A percentile compares a stretch with the other conserved stretches of the same genome.
Conservation (phyloP, 2,329 filamentous ascomycete species). For the Byssochlamys sp. region DNA sequence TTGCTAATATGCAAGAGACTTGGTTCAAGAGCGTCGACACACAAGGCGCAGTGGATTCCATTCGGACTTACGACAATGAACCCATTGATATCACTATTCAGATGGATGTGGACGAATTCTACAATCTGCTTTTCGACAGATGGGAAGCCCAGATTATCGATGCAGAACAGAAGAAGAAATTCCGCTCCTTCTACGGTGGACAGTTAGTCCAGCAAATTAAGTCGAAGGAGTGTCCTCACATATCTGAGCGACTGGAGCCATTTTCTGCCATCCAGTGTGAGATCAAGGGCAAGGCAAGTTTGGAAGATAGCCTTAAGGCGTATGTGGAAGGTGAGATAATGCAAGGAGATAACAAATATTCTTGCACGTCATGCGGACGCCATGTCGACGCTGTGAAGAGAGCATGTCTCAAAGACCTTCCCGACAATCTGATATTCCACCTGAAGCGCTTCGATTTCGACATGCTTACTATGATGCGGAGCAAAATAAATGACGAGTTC, state of each 20-base stretch:
- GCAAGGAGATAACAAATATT: constrained; percentile 98
- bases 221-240: constrained; percentile 85
- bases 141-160: constrained; percentile 73
- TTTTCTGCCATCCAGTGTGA: constrained; percentile 95
- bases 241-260: constrained; percentile 79
- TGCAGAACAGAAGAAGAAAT: constrained; percentile 57
- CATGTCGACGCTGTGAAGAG: constrained; percentile 90
- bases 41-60: constrained; percentile 58
- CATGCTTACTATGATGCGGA: constrained; percentile 59
- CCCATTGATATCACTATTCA: constrained; percentile 79
- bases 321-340: constrained; percentile 94
- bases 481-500: constrained; percentile 93
- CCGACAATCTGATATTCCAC: constrained; percentile 90
- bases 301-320: constrained; percentile 82
- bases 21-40: constrained; percentile 66
- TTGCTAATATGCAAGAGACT: constrained; percentile 76
- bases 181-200: constrained; percentile 81
- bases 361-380: constrained; percentile 78
- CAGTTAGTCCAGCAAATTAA: constrained; percentile 90
- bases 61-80: constrained; percentile 72
- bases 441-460: constrained; percentile 55
- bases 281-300: constrained; percentile 77
- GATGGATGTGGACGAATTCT: constrained; percentile 98
- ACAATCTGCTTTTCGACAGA: constrained; percentile 82
- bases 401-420: constrained; percentile 82